Evolutionary conservation across 2,329 filamentous ascomycete genomes (phyloP).

Genomic region (Pseudogymnoascus sp.): DNA sequence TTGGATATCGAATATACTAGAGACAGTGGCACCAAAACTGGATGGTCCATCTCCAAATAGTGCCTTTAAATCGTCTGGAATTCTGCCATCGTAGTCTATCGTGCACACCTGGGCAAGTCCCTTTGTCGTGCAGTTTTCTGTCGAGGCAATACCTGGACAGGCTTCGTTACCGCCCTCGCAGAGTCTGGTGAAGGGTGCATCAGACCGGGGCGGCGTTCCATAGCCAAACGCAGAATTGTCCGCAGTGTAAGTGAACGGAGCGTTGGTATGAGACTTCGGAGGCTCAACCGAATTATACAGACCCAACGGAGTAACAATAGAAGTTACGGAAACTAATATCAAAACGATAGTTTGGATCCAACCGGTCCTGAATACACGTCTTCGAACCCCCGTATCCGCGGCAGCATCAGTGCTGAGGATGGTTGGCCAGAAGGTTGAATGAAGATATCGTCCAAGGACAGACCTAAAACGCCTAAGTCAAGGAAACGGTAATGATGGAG

Average conservation of each 20-base stretch:
- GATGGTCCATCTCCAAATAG: conserved; percentile 25
- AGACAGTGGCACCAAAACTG: conserved; percentile 33
- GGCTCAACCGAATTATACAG: conserved; percentile 35
- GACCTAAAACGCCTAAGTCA: conserved; percentile 22
- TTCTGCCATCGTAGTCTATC: conserved; percentile 18
- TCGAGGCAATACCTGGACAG: conserved; percentile 21
- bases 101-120: conserved; percentile 1
- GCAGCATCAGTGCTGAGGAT: conserved; percentile 35
- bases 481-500: neutral
- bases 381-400: conserved; percentile 28
- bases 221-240: conserved; percentile 33
- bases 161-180: conserved; percentile 24
- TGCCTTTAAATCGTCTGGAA: conserved; percentile 30
- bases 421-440: conserved; percentile 36
- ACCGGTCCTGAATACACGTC: conserved; percentile 22
- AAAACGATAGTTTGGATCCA: conserved; percentile 26
- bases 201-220: conserved; percentile 33
- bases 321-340: conserved; percentile 33
- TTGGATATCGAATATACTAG: conserved; percentile 39
- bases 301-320: conserved; percentile 41
- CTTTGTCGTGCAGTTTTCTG: conserved; percentile 17
- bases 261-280: conserved; percentile 11
- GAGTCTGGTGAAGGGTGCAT: conserved; percentile 28
- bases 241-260: conserved; percentile 32
- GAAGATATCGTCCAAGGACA: conserved; percentile 31